Base-by-base conservation (phyloP, 805 yeast genomes). In the Pichia eremophila region DNA sequence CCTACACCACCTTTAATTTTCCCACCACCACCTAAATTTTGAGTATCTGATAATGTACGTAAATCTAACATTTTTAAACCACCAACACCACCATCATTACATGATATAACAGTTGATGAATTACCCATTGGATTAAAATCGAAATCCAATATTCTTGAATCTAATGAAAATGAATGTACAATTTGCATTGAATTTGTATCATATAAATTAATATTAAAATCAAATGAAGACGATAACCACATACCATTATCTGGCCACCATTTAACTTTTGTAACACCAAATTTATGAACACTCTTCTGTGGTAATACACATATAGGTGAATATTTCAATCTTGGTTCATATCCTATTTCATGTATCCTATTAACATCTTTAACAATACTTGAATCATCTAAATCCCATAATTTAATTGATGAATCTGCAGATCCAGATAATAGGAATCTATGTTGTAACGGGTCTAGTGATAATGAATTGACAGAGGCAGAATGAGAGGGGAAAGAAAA, bases 161-260 rank as follows among this genome's bases (percentile, higher is more conserved):
- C 80, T 49, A 88, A 46, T 38, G 78, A 75, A 54, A 87, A 84
- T 4, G 77, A 63, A 55, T 85, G 86, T 0, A 79, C 95, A 18
- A 78, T 77, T n/a, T 71, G 69, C 53, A 89, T 65, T 17, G 73
- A 66, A 47, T 74, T 74, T 0, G 96, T 74, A 59, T 88, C 96
- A 95, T 95, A 90, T 1, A 88, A 71, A 52, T 81, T 84, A 22
- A 89, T 75, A 0, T 79, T 75, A 49, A 76, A 78, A 62, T 90
- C 97, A 61, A 80, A 87, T 0, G 96, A 86, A 1, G 88, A 79
- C 3, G 88, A 75, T 18, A 88, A 72, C 66, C 88, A 89, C 81
- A 90, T 73, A 1, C 96, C 96, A 34, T 81, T 78, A 63, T 90
- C 97, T 0, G 93, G 89, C 91, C 96, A 91, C 97, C 97, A 90